Evolutionary conservation across 768 basidiomycete genomes (phyloP), one percentile per base, ranked within the genome.

Genomic region (Agrocybe praecox): DNA sequence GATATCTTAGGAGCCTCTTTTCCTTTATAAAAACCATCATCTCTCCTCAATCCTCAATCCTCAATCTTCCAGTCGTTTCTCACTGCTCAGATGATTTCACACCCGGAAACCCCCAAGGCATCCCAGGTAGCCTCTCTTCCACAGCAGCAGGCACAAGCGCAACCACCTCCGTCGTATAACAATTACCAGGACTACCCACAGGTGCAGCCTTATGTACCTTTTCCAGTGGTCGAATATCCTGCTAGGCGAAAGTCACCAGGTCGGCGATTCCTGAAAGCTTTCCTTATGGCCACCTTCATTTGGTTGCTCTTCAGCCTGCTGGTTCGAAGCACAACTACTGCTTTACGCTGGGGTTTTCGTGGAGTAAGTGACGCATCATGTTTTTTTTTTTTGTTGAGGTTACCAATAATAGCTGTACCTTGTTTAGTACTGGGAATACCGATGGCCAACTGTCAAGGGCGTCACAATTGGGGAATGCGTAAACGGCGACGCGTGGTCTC

Each of bases 231-330:
- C 17, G 52, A 53, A 17, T 52, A 45, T 46, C 29, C 21, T 44
- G 29, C 2, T 53, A 23, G 36, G 43, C 52, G 52, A 32, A 42
- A 43, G 19, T 43, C 42, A 5, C 42, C 52, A 46, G 52, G 52
- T 15, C 42, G 33, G 23, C 56, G 56, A 18, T 57, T 51, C 11
- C 14, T 57, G 33, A 52, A 46, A 33, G 43, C 56, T 1, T 57
- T 57, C 43, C 12, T 45, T 15, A 24, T 57, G 7, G 56, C 56
- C 17, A 51, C 45, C 10, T 52, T 52, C n/a, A 47, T 52, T 14
- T 56, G 55, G 55, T 7, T 57, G 15, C 32, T 57, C 15, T 45
- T 57, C 15, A 22, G 29, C 23, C 26, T 46, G n/a, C 45, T 57
- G n/a, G 44, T 36, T 3, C 42, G 17, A 14, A 50, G 46, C 36